Evolutionary conservation across 2,329 filamentous ascomycete genomes (phyloP), one percentile per base, ranked within the genome.

Genomic region (Fusarium solani-melongenae): DNA sequence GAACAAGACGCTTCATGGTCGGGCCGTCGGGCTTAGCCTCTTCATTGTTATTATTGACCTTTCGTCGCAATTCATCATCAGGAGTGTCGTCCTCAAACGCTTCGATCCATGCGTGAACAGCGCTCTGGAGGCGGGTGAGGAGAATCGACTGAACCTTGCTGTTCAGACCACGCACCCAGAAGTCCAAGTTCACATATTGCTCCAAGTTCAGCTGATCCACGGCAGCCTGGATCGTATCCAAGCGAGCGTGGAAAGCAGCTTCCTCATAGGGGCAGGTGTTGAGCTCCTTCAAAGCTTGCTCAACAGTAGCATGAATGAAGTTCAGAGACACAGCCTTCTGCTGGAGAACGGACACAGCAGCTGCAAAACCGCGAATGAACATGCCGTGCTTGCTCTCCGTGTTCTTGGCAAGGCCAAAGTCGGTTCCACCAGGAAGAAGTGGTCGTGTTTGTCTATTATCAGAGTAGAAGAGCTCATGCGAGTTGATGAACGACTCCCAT

Each of bases 401-500:
- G 57, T 88, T 87, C 74, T 89, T 89, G 66, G 88, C 75, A 14
- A 85, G 75, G 6, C 83, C 81, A 63, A 86, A 85, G 57, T 86
- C 84, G 11, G 79, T 78, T 20, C 79, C 82, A 6, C 80, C 79
- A 4, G 83, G 79, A 9, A 84, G 74, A 10, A 85, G 67, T 79
- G 76, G 90, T 84, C 69, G 89, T 76, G 71, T 88, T 59, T 84
- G 82, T 66, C 83, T 79, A 61, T 82, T 81, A 58, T 84, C 83
- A 83, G 78, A 93, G 88, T 79, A 92, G 84, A 79, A 95, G 34
- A 98, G 88, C 81, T 99, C 96, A 81, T 98, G 98, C 2, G 95
- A 95, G 81, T 98, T 96, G 62, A 99, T 94, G 77, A 99, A 98
- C 0, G 96, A 98, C 79, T 99, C 96, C 96, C 96, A 99, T 78